Conservation (phyloP, 805 yeast species). For the Zygosaccharomyces siamensis region DNA sequence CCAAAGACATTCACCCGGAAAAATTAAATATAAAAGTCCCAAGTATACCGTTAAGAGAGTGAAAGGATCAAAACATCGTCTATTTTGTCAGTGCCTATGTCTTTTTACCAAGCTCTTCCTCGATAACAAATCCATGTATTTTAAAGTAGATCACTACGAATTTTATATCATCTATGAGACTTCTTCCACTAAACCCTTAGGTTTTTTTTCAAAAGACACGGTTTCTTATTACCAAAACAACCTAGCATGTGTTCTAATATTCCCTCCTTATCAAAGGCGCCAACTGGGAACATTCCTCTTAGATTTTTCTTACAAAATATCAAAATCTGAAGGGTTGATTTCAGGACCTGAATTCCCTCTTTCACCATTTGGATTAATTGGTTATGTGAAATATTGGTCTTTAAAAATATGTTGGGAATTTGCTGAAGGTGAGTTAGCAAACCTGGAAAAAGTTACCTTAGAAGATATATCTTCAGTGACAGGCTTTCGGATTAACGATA, state of each 20-base stretch:
- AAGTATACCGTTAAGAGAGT: constrained; percentile 57
- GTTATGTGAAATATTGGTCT: constrained; percentile 77
- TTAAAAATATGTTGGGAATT: constrained; percentile 44
- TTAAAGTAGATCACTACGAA: constrained; percentile 71
- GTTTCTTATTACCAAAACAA: constrained; percentile 74
- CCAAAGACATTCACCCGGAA: constrained; percentile 53
- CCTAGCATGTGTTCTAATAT: constrained; percentile 82
- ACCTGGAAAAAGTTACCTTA: constrained; percentile 37
- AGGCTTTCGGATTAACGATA: constrained; percentile 61
- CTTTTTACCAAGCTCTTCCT: constrained; percentile 83
- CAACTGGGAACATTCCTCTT: constrained; percentile 76
- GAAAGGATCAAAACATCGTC: constrained; percentile 55
- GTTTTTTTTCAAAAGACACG: constrained; percentile 86
- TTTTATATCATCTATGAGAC: constrained; percentile 68
- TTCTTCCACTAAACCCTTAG: constrained; percentile 57
- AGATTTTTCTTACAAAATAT: constrained; percentile 75
- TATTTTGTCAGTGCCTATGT: constrained; percentile 78
- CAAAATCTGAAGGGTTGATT: constrained; percentile 53
- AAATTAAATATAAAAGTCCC: constrained; percentile 59
- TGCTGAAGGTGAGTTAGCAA: constrained; percentile 38
- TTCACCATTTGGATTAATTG: constrained; percentile 70
- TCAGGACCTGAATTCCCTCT: constrained; percentile 94
- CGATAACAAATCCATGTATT: constrained; percentile 85
- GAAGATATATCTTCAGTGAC: constrained; percentile 50
- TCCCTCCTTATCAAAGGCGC: constrained; percentile 85